Evolutionary conservation across 352 stramenopile genomes (phyloP).

Genomic region (Globisporangium uncinulatum): DNA sequence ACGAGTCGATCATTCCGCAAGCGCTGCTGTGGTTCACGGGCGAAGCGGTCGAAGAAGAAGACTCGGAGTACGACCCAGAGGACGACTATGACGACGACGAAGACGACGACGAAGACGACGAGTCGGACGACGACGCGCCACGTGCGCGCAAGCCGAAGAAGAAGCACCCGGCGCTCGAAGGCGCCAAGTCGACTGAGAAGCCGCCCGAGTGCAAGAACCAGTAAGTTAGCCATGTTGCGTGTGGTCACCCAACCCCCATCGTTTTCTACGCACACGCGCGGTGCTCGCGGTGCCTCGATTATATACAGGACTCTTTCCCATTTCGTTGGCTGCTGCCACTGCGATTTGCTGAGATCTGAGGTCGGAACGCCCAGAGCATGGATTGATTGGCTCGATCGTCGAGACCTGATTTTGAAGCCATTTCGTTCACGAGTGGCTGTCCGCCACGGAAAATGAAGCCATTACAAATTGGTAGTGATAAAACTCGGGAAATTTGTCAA

Average conservation of each 20-base stretch:
- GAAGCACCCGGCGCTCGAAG: slow-evolving; percentile 71
- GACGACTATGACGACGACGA: slow-evolving; percentile 64
- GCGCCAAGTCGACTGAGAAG: slow-evolving; percentile 67
- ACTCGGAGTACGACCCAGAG: slow-evolving; percentile 81
- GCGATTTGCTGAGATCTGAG: too few species aligned
- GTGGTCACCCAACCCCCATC: too few species aligned
- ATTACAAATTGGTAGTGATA: too few species aligned
- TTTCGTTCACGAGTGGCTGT: too few species aligned
- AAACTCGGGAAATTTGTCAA: too few species aligned
- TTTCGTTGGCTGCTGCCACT: too few species aligned
- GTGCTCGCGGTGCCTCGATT: background rate
- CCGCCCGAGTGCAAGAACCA: slow-evolving; percentile 89
- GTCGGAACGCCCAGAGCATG: too few species aligned
- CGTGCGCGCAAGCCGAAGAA: slow-evolving; percentile 52
- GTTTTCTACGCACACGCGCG: background rate
- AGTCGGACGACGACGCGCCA: slow-evolving; percentile 46
- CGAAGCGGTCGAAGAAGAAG: slow-evolving; percentile 65
- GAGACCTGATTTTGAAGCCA: too few species aligned
- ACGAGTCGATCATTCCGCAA: slow-evolving; percentile 86
- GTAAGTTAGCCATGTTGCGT: slow-evolving; percentile 31
- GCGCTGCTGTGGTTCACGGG: slow-evolving; percentile 85
- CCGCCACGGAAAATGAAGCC: too few species aligned
- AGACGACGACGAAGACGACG: slow-evolving; percentile 38
- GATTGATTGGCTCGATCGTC: too few species aligned
- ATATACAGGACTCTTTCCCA: background rate